A percentile compares a stretch with the other conserved stretches of the same genome.
phyloP scores from a whole-genome alignment of 495 filamentous ascomycete genomes.

The Ramalina intermedia region DNA sequence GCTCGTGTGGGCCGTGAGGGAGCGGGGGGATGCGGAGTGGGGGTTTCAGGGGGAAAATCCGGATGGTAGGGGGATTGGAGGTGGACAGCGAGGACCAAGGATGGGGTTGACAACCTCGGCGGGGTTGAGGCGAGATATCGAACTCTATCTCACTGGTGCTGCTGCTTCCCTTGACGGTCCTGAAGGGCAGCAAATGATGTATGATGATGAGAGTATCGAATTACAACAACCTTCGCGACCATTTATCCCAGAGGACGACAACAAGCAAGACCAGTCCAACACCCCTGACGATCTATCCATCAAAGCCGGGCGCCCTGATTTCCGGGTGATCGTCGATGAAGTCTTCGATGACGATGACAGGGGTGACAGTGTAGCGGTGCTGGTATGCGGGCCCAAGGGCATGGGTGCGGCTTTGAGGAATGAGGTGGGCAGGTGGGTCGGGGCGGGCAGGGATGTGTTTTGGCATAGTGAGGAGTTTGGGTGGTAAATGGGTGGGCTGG shows the following conservation, averaged over 20 bases:
- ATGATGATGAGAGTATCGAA: slow-evolving; percentile 7
- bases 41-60: slow-evolving; percentile 21
- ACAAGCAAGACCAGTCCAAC: background rate
- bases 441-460: slow-evolving; percentile 12
- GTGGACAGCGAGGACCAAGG: background rate
- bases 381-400: slow-evolving; percentile 15
- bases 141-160: background rate
- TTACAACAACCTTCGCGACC: slow-evolving; percentile 5
- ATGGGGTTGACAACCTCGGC: background rate
- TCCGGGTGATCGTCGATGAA: slow-evolving; percentile 5
- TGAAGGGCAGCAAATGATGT: background rate
- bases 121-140: background rate
- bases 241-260: background rate
- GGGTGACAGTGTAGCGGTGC: slow-evolving; percentile 7
- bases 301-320: slow-evolving; percentile 5
- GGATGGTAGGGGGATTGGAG: slow-evolving; percentile 1
- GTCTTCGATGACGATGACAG: background rate
- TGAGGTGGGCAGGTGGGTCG: slow-evolving; percentile 12
- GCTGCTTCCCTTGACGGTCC: background rate
- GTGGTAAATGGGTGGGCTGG: slow-evolving; percentile 10
- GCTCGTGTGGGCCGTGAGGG: slow-evolving; percentile 20
- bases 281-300: background rate
- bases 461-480: slow-evolving; percentile 17
- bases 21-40: slow-evolving; percentile 24
- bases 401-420: slow-evolving; percentile 13